Base-by-base conservation (phyloP, 768 basidiomycete species). In the Auricularia sp. region DNA sequence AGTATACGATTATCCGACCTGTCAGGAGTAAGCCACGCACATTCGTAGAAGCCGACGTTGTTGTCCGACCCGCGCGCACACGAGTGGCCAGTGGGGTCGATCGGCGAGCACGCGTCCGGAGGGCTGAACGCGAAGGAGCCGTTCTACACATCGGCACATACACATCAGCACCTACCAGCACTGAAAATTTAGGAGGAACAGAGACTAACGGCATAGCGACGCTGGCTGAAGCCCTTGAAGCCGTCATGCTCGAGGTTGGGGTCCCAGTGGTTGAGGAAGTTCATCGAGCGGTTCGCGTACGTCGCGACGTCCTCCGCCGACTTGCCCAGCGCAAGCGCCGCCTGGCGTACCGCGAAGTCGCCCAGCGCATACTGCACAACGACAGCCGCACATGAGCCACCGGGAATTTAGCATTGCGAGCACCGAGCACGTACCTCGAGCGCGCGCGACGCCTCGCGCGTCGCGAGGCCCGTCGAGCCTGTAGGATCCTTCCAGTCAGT, bases 281-380 rank as follows among this genome's bases (percentile, higher is more conserved):
- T 81, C 81, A 82, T 80, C 4, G 81, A 81, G 34, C 81, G 73
- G 69, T 82, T 82, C 3, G 77, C 72, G 70, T 82, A 83, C 62
- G 76, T 78, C 0, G 70, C 70, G 16, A 81, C 72, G 66, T 81
- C 80, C 24, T 64, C 72, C 14, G 68, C 47, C 0, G 77, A 71
- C 67, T 82, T 81, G 36, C 72, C 70, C 11, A 82, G 69, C 13
- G 76, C 76, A 3, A 77, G 69, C 1, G 71, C 81, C n/a, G 81
- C 80, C 72, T 82, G 81, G 24, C 81, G 80, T 24, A 83, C 81
- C 2, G 80, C 81, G 62, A 83, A 83, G 68, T 83, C 82, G 6
- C 79, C 78, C 1, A 82, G 70, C 5, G 81, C 76, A 66, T 82
- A 83, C 80, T 81, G 64, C 29, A 29, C 29, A 2, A 29, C 29